phyloP scores from a whole-genome alignment of 352 stramenopile species.

The Pythium chondricola region DNA sequence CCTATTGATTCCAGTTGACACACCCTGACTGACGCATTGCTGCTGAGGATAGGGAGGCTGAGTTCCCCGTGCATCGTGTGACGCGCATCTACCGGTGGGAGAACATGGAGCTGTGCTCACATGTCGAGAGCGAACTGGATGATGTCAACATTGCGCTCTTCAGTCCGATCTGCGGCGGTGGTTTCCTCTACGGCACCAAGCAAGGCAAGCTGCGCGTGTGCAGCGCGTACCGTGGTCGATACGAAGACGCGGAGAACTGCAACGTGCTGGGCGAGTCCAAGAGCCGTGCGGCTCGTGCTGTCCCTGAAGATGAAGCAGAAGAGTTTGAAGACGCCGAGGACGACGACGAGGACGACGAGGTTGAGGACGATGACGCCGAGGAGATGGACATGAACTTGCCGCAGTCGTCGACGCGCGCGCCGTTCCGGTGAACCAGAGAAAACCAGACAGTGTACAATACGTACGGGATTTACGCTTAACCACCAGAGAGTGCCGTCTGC shows the following conservation, averaged over 20 bases:
- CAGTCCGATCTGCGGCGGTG: slow-evolving; percentile 93
- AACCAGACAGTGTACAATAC: slow-evolving; percentile 5
- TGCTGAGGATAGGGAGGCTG: slow-evolving; percentile 75
- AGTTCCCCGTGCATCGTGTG: slow-evolving; percentile 80
- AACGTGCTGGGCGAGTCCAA: slow-evolving; percentile 49
- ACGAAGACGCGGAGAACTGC: slow-evolving; percentile 73
- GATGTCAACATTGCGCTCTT: slow-evolving; percentile 99
- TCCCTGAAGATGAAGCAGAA: slow-evolving; percentile 43
- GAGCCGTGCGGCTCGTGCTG: slow-evolving; percentile 20
- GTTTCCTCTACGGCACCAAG: slow-evolving; percentile 98
- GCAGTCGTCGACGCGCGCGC: slow-evolving; percentile 4
- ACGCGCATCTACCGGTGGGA: slow-evolving; percentile 86
- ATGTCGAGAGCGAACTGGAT: slow-evolving; percentile 88
- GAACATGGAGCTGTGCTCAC: slow-evolving; percentile 82
- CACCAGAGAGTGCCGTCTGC: no score
- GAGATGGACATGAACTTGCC: slow-evolving; percentile 13
- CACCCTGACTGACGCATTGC: slow-evolving; percentile 1
- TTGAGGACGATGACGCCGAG: slow-evolving; percentile 10
- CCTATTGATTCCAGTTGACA: not conserved
- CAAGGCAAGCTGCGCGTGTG: slow-evolving; percentile 92
- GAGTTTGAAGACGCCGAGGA: slow-evolving; percentile 32
- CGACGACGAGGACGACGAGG: slow-evolving; percentile 20
- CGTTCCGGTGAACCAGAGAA: no score
- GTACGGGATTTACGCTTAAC: no score
- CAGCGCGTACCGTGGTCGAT: slow-evolving; percentile 66